Evolutionary conservation across 768 basidiomycete species (phyloP).

Genomic region (Leccinum obscurum): DNA sequence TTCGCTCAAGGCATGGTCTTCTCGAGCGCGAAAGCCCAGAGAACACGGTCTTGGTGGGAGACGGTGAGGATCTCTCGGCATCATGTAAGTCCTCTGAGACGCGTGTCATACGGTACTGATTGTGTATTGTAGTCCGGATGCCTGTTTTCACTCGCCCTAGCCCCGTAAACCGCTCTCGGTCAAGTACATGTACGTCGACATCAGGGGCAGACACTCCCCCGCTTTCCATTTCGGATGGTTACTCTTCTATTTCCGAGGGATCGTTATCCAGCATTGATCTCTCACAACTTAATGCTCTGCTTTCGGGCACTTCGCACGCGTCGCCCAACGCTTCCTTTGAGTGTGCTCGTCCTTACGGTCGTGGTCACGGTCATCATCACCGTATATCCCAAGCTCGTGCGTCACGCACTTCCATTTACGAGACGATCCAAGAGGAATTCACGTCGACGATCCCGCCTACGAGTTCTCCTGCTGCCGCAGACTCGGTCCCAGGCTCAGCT

Average conservation of each 20-base stretch:
- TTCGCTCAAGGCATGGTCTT: conserved; percentile 59
- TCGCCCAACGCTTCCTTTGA: conserved; percentile 43
- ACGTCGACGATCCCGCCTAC: conserved; percentile 33
- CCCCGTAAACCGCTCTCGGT: conserved; percentile 53
- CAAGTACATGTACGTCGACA: conserved; percentile 66
- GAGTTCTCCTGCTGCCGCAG: conserved; percentile 24
- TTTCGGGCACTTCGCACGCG: conserved; percentile 57
- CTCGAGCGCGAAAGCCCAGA: conserved; percentile 37
- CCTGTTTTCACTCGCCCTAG: conserved; percentile 65
- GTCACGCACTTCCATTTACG: conserved; percentile 70
- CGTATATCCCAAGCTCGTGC: conserved; percentile 64
- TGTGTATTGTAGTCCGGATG: conserved; percentile 38
- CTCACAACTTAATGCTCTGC: conserved; percentile 53
- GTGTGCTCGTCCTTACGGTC: conserved; percentile 42
- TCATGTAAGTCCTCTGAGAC: no score
- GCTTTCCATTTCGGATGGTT: conserved; percentile 65
- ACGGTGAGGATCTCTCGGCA: no score
- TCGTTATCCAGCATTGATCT: conserved; percentile 81
- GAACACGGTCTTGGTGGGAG: no score
- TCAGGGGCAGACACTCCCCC: conserved; percentile 74
- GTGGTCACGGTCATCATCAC: conserved; percentile 70
- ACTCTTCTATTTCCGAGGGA: conserved; percentile 62
- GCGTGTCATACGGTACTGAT: no score
- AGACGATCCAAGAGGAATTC: conserved; percentile 77
- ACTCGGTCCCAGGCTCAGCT: conserved; percentile 15